Base-by-base conservation (phyloP, 2,329 filamentous ascomycete genomes). In the Zarea fungicola region DNA sequence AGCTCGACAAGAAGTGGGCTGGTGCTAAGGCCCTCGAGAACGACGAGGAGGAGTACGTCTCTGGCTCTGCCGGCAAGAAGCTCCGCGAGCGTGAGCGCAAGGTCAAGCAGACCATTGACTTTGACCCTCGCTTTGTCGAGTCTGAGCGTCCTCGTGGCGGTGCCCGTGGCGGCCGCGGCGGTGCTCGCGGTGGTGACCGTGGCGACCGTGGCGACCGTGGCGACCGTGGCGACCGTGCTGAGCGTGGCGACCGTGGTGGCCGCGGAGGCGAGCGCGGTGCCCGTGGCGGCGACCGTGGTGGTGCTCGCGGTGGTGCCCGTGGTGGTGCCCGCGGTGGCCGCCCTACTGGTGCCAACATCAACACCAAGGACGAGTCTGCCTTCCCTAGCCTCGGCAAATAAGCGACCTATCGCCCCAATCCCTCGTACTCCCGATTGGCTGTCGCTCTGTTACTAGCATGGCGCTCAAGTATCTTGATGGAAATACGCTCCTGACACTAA, bases 1-100 rank as follows among this genome's bases (percentile, higher is more conserved):
- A 89, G 77, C 67, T 75, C 62, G 84, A 90, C 78, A 92, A 93
- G 82, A 93, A 96, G 81, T 96, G 91, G 88, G 87, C 87, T 63
- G 77, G 80, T 62, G 90, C 89, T 67, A 95, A 91, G 77, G 65
- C 78, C 51, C 74, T 87, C 50, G 66, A 72, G 65, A 85, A 85
- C 69, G 75, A 82, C 18, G 79, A 82, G 18, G 78, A 89, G 61
- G 83, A 86, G 60, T 96, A 88, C 81, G 85, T 96, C 65, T 73
- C 85, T 62, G 83, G 78, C 60, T 70, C 78, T 58, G 77, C 75
- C 55, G 85, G 85, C 74, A 96, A 96, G 85, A 71, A 82, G 68
- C 78, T 81, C 76, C 87, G 88, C 66, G 83, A 92, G 76, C 89
- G 89, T 66, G 86, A 92, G 77, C 86, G 87, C 75, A 93, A 93